Evolutionary conservation across 2,329 filamentous ascomycete species (phyloP).

Genomic region (Neopestalotiopsis rosae): DNA sequence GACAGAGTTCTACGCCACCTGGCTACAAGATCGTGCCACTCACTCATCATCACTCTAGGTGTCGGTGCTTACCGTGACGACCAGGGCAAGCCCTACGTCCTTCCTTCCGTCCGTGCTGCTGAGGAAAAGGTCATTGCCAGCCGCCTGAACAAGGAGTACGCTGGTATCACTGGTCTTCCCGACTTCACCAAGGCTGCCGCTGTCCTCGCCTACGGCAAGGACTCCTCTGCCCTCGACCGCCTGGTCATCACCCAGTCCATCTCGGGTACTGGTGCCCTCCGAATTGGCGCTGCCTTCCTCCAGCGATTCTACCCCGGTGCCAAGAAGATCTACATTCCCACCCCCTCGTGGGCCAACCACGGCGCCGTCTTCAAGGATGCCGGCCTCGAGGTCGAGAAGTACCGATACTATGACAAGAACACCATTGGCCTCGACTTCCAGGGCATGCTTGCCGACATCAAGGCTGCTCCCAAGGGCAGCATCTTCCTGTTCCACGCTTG

Average conservation of each 20-base stretch:
- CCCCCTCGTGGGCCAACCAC: slow-evolving; percentile 98
- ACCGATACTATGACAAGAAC: slow-evolving; percentile 99
- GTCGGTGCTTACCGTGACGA: slow-evolving; percentile 99
- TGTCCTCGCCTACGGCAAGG: slow-evolving; percentile 84
- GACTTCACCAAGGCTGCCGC: slow-evolving; percentile 93
- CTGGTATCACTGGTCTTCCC: slow-evolving; percentile 94
- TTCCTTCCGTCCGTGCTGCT: slow-evolving; percentile 88
- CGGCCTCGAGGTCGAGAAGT: slow-evolving; percentile 89
- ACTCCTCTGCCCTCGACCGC: slow-evolving; percentile 77
- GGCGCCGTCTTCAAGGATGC: slow-evolving; percentile 94
- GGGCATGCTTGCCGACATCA: slow-evolving; percentile 88
- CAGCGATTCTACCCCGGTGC: slow-evolving; percentile 86
- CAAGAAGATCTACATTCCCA: slow-evolving; percentile 97
- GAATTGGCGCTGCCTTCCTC: slow-evolving; percentile 94
- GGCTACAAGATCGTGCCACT: slow-evolving; percentile 23
- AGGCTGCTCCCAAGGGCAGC: slow-evolving; percentile 83
- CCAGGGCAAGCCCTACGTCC: slow-evolving; percentile 96
- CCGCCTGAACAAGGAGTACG: slow-evolving; percentile 94
- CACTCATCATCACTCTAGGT: slow-evolving; percentile 53
- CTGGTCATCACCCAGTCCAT: slow-evolving; percentile 96
- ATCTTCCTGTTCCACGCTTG: slow-evolving; percentile 95
- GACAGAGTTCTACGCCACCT: slow-evolving; percentile 3
- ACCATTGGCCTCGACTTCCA: slow-evolving; percentile 98
- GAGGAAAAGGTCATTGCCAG: slow-evolving; percentile 84
- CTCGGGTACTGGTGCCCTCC: slow-evolving; percentile 94